Conservation (phyloP, 257 asterid species). For the Solanum medicagineum region DNA sequence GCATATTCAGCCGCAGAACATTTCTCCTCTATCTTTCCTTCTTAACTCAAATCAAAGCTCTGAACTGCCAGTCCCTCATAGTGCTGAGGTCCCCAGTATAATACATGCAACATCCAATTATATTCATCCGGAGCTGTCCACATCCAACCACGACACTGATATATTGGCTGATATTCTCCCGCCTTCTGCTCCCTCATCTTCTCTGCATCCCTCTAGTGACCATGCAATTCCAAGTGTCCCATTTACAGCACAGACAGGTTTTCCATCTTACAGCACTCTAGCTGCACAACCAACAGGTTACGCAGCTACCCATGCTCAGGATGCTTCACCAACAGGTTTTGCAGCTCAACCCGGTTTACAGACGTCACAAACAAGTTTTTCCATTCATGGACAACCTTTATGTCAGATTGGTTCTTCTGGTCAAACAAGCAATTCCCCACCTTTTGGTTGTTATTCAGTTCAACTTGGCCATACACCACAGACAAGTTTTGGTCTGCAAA, state of each 20-base stretch:
- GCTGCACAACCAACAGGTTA: conserved; percentile 14
- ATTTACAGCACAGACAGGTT: conserved; percentile 11
- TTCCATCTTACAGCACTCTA: conserved; percentile 20
- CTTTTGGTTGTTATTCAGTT: conserved; percentile 26
- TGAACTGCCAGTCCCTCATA: conserved; percentile 29
- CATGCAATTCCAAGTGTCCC: conserved; percentile 17
- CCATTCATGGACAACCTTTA: background rate
- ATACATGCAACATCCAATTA: background rate
- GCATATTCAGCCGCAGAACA: conserved; percentile 27
- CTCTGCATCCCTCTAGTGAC: conserved; percentile 9
- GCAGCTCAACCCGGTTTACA: conserved; percentile 37
- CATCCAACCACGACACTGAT: conserved; percentile 41
- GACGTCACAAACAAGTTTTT: conserved; percentile 5
- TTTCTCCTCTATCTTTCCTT: conserved; percentile 27
- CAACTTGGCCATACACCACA: conserved; percentile 35
- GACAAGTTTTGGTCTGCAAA: conserved; percentile 36
- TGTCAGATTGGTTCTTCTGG: background rate
- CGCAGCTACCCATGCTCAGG: conserved; percentile 26
- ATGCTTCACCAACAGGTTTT: conserved; percentile 36
- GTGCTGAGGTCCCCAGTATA: conserved; percentile 15
- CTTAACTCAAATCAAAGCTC: conserved; percentile 25
- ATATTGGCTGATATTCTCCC: conserved; percentile 94
- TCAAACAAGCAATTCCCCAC: conserved; percentile 7
- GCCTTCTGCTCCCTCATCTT: conserved; percentile 39
- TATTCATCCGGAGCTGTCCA: conserved; percentile 37